Evolutionary conservation across 2,329 filamentous ascomycete genomes (phyloP), one percentile per base, ranked within the genome.

Genomic region (Calonectria pteridis): DNA sequence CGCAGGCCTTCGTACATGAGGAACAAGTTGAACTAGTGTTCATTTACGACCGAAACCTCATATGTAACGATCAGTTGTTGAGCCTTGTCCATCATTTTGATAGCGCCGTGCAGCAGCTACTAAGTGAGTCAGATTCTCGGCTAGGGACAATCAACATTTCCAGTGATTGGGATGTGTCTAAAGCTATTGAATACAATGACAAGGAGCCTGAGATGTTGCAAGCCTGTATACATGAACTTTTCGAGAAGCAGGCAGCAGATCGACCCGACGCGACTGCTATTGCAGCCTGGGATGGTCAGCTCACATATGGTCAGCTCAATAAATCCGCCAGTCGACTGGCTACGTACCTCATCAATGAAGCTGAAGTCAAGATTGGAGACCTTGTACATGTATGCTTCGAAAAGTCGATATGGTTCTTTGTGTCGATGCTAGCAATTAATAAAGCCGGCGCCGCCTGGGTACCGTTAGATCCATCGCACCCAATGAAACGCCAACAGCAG

Each of bases 221-320:
- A 2, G 4, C 29, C 6, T 74, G 71, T 26, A 67, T 82, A 1
- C 81, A 82, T 31, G 37, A 73, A 0, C 26, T 81, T 1, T 71
- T 82, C 9, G 67, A 73, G 1, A n/a, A 74, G 1, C 70, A 69
- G 0, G 77, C 67, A 31, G 14, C 33, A n/a, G 3, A 28, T 43
- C 5, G 62, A 74, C n/a, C 77, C 74, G 0, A 49, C 68, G 14
- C 65, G 40, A 4, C 69, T 55, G 81, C 80, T 0, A 55, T 82
- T 2, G 64, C 23, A n/a, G 75, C 81, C 0, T 83, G 81, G 79
- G 80, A 83, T 53, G 78, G 77, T 6, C n/a, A 77, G 0, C 59
- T 81, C 2, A 80, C 79, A 0, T 83, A 79, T 31, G 26, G 18
- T 0, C 51, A 78, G 11, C 68, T 80, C 4, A 65, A 75, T 18